Evolutionary conservation across 352 stramenopile genomes (phyloP).

Genomic region (Phytophthora sojae): DNA sequence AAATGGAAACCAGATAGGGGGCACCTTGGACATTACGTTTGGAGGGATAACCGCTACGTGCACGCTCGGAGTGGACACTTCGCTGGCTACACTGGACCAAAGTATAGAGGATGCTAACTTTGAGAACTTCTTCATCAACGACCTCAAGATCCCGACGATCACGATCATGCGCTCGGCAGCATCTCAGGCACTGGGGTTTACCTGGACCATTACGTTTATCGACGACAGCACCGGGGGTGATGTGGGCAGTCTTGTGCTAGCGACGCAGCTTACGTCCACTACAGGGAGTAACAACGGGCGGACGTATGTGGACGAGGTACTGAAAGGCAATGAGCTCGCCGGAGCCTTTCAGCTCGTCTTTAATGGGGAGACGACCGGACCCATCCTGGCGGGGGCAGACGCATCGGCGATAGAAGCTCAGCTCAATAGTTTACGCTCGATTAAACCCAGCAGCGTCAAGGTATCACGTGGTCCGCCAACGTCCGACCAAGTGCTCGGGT

Average conservation of each 20-base stretch:
- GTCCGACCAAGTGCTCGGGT: constrained; percentile 81
- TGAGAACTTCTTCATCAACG: constrained; percentile 46
- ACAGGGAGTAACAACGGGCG: constrained; percentile 32
- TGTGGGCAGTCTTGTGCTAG: constrained; percentile 60
- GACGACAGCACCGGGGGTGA: constrained; percentile 82
- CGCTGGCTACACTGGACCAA: constrained; percentile 32
- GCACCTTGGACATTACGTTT: constrained; percentile 78
- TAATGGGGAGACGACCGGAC: constrained; percentile 93
- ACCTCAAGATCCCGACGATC: constrained; percentile 59
- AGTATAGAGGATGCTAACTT: constrained; percentile 48
- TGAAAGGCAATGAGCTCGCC: constrained; percentile 89
- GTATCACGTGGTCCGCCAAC: constrained; percentile 74
- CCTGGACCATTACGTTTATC: constrained; percentile 82
- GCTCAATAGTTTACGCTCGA: constrained; percentile 93
- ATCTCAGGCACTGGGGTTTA: constrained; percentile 77
- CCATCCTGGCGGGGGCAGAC: constrained; percentile 89
- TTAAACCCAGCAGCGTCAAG: constrained; percentile 92
- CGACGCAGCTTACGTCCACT: constrained; percentile 38
- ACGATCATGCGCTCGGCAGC: constrained; percentile 65
- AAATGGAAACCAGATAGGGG: constrained; percentile 93
- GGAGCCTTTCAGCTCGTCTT: constrained; percentile 95
- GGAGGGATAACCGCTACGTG: constrained; percentile 51
- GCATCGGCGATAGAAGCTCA: constrained; percentile 85
- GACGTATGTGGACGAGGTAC: constrained; percentile 70
- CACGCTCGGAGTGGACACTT: constrained; percentile 54